A percentile compares a stretch with the other conserved stretches of the same genome.
Evolutionary conservation across 2,329 filamentous ascomycete species (phyloP).

Genomic region (Fusarium poae): DNA sequence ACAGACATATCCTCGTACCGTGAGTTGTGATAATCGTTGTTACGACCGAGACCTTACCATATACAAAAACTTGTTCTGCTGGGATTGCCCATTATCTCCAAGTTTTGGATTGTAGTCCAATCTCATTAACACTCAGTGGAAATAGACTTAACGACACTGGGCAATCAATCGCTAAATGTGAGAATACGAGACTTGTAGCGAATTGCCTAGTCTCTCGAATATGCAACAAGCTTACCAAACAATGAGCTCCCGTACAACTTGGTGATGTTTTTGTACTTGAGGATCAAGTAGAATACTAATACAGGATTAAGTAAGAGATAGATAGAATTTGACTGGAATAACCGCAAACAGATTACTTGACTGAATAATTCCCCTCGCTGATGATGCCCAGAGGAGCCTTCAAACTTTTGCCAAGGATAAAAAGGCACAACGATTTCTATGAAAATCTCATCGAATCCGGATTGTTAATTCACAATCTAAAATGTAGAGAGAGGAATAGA

Average conservation of each 20-base stretch:
- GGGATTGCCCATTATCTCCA: no score
- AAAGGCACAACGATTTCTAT: background rate
- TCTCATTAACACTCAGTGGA: no score
- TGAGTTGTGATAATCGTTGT: background rate
- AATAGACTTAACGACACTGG: no score
- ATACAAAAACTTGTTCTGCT: background rate
- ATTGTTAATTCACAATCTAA: background rate
- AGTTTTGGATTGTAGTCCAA: background rate
- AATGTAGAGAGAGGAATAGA: background rate
- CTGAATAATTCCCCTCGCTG: background rate
- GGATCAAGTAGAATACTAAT: no score
- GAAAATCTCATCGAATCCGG: background rate
- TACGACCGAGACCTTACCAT: background rate
- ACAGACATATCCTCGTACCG: background rate
- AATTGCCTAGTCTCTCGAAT: background rate
- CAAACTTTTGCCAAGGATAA: background rate
- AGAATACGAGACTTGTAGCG: background rate
- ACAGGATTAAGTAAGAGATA: background rate
- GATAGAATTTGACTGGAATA: background rate
- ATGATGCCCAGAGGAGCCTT: background rate
- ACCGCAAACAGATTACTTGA: background rate
- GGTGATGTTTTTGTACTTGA: no score
- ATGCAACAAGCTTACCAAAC: background rate
- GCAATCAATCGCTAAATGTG: no score
- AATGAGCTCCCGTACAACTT: background rate